Percentiles rank a stretch among this genome's conserved stretches.
phyloP scores from a whole-genome alignment of 225 moss, liverwort and hornwort genomes.

The Bryoerythrophyllum caledonicum region DNA sequence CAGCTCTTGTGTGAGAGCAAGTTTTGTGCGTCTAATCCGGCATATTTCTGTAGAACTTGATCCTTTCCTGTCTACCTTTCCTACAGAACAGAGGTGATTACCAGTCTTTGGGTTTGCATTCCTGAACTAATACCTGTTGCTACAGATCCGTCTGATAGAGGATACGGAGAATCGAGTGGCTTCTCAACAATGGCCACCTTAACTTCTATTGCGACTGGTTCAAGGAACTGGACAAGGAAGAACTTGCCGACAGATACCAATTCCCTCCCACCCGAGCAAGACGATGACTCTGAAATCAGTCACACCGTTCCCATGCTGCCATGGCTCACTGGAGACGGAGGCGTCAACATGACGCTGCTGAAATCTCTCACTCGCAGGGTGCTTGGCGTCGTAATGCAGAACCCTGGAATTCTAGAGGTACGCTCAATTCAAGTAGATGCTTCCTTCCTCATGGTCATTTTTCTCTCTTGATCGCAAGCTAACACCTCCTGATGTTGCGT shows the following conservation, averaged over 20 bases:
- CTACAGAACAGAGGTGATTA: conserved; percentile 21
- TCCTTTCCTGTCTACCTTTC: neutral
- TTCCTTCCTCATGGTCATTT: neutral
- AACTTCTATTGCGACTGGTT: conserved; percentile 41
- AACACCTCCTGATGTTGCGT: conserved; percentile 13
- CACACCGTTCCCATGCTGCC: conserved; percentile 68
- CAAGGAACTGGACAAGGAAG: conserved; percentile 45
- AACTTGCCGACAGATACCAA: conserved; percentile 29
- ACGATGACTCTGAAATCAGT: conserved; percentile 31
- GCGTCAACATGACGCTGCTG: conserved; percentile 53
- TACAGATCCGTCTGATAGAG: conserved; percentile 30
- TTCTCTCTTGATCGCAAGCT: conserved; percentile 15
- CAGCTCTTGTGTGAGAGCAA: conserved; percentile 19
- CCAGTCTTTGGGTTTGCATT: neutral
- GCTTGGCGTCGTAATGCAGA: conserved; percentile 73
- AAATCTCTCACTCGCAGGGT: conserved; percentile 83
- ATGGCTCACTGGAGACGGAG: conserved; percentile 79
- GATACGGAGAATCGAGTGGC: conserved; percentile 31
- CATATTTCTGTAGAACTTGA: neutral
- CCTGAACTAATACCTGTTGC: conserved; percentile 5
- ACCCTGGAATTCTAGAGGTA: conserved; percentile 96
- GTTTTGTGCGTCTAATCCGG: neutral
- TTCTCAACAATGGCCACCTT: conserved; percentile 50
- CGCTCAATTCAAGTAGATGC: neutral
- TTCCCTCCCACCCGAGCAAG: conserved; percentile 23